These are phyloP conservation scores for Podospora appendiculata DNA, from an alignment of 495 filamentous ascomycete species.

Conservation along the genomic window DNA sequence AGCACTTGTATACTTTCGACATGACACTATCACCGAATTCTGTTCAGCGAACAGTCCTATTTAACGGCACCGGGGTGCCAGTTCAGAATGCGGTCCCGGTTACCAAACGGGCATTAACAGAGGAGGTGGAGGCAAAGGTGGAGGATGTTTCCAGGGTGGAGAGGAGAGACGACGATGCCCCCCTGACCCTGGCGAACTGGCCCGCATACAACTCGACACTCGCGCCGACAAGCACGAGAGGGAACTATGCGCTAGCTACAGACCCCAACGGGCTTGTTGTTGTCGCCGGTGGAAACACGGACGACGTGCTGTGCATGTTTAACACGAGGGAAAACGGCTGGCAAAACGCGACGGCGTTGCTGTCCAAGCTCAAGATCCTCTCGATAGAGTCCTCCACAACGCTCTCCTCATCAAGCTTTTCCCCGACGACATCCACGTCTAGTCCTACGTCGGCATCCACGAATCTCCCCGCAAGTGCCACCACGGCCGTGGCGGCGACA, in stretches of 20 bases:
- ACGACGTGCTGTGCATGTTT: conserved; percentile 68
- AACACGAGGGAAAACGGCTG: conserved; percentile 71
- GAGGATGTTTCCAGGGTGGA: conserved; percentile 24
- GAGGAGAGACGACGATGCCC: conserved; percentile 15
- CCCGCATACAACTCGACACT: conserved; percentile 69
- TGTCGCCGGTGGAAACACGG: conserved; percentile 63
- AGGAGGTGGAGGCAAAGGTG: conserved; percentile 1
- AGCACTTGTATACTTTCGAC: conserved; percentile 76
- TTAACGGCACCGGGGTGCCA: conserved; percentile 35
- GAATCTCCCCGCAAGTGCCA: not conserved
- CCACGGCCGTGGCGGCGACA: conserved; percentile 17
- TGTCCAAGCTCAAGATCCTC: conserved; percentile 40
- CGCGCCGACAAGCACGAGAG: conserved; percentile 53
- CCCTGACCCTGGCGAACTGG: conserved; percentile 52
- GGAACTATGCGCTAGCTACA: conserved; percentile 35
- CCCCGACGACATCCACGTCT: conserved; percentile 23
- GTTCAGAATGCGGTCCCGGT: conserved; percentile 32
- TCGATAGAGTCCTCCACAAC: conserved; percentile 23
- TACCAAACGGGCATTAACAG: not conserved
- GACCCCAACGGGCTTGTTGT: conserved; percentile 59
- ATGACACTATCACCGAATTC: conserved; percentile 68
- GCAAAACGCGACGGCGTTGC: conserved; percentile 64
- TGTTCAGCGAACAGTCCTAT: conserved; percentile 58
- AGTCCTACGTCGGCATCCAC: conserved; percentile 12
- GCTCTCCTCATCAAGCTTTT: conserved; percentile 28